Percentiles rank a stretch among this genome's conserved stretches.
These are phyloP conservation scores for Globisporangium cystogenes DNA, from an alignment of 352 stramenopile genomes.

Conservation along the genomic window DNA sequence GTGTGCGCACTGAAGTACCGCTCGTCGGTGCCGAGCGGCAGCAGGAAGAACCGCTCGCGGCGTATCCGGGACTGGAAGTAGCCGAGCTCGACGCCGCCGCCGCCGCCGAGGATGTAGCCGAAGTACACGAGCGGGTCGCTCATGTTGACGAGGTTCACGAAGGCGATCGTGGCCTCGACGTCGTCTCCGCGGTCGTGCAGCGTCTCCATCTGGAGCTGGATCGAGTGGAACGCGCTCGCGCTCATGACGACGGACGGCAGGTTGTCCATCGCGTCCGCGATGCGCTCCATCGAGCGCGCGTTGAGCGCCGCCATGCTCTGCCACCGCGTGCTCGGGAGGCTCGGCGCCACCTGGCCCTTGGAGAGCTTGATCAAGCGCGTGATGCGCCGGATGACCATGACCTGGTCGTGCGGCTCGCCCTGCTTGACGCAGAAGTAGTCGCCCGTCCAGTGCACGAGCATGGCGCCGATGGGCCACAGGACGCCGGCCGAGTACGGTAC, in stretches of 20 bases:
- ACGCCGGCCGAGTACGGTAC: conserved; percentile 11
- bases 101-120: neutral
- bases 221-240: neutral
- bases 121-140: conserved; percentile 15
- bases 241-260: conserved; percentile 9
- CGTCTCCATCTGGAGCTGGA: conserved; percentile 4
- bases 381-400: neutral
- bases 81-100: neutral
- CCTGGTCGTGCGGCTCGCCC: neutral
- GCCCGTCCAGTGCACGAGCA: conserved; percentile 13
- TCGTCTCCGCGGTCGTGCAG: conserved; percentile 7
- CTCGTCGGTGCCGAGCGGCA: conserved; percentile 1
- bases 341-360: neutral
- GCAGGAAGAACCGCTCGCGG: conserved; percentile 1
- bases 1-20: neutral
- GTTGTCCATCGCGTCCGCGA: neutral
- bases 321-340: neutral
- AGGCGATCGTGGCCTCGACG: conserved; percentile 6
- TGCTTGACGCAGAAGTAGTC: conserved; percentile 10
- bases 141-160: conserved; percentile 16
- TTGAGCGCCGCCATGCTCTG: neutral
- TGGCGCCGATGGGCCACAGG: conserved; percentile 9
- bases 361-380: neutral
- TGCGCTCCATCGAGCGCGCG: neutral
- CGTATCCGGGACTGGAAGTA: conserved; percentile 3